phyloP scores from a whole-genome alignment of 768 basidiomycete species.

The Naganishia randhawae region DNA sequence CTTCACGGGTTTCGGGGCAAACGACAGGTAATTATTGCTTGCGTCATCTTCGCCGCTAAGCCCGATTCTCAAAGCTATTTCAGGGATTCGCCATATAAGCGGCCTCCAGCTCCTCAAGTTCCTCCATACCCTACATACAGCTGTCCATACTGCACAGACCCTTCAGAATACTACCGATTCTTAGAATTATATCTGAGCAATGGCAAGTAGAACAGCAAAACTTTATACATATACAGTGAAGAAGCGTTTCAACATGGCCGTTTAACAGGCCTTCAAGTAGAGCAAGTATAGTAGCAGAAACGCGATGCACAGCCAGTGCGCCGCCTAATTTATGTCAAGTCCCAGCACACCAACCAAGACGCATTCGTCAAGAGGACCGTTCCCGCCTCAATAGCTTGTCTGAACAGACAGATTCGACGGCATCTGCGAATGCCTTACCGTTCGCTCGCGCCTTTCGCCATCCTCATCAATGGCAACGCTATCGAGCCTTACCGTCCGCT shows the following conservation, averaged over 20 bases:
- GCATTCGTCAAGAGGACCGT: neutral
- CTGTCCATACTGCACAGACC: no score
- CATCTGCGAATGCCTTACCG: constrained; percentile 16
- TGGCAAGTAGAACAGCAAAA: no score
- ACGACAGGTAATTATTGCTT: neutral
- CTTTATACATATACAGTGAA: no score
- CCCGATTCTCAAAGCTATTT: neutral
- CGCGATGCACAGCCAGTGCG: no score
- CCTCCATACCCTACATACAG: no score
- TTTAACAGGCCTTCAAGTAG: no score
- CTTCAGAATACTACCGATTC: neutral
- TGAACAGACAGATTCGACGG: constrained; percentile 12
- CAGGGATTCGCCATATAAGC: neutral
- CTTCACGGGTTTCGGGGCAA: neutral
- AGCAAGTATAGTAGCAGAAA: no score
- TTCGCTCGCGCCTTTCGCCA: constrained; percentile 2
- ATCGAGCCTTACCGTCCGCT: constrained; percentile 19
- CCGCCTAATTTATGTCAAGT: no score
- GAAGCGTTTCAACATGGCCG: no score
- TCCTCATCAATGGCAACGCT: constrained; percentile 21
- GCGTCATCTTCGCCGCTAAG: neutral
- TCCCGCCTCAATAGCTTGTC: neutral
- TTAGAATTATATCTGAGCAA: no score
- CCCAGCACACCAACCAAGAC: no score
- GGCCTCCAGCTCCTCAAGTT: no score